Percentiles rank a stretch among this genome's conserved stretches.
phyloP scores from a whole-genome alignment of 768 basidiomycete species.

The Agaricus sinodeliciosus region DNA sequence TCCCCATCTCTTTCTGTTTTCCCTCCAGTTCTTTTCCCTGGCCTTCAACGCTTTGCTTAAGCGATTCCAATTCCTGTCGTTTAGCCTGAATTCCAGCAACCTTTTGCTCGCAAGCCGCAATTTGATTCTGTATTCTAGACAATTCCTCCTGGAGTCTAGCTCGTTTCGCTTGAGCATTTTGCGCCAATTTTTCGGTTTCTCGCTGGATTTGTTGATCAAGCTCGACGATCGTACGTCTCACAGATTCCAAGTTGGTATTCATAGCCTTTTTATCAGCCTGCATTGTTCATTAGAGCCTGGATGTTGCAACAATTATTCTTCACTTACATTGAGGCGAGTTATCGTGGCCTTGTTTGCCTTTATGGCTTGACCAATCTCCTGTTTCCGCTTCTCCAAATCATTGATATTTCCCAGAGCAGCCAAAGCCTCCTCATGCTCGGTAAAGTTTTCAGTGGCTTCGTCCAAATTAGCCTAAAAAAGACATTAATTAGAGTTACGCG shows the following conservation, averaged over 20 bases:
- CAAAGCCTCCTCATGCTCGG: conserved; percentile 23
- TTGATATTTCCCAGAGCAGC: conserved; percentile 25
- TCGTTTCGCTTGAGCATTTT: conserved; percentile 54
- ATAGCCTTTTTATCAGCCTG: conserved; percentile 50
- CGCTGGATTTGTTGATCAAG: conserved; percentile 43
- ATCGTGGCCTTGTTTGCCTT: conserved; percentile 39
- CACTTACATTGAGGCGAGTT: conserved; percentile 36
- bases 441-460: conserved; percentile 24
- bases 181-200: conserved; percentile 48
- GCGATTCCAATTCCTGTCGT: conserved; percentile 23
- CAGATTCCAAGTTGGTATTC: conserved; percentile 27
- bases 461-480: conserved; percentile 23
- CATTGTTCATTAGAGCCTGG: background rate
- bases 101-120: conserved; percentile 30
- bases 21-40: conserved; percentile 31
- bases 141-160: conserved; percentile 51
- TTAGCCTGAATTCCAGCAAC: conserved; percentile 24
- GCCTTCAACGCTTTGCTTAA: conserved; percentile 23
- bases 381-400: conserved; percentile 29
- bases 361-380: conserved; percentile 40
- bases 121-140: conserved; percentile 33
- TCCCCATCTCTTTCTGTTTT: conserved; percentile 24
- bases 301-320: background rate
- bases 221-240: conserved; percentile 27
- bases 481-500: background rate